Evolutionary conservation across 1,284 basidiomycete species (phyloP), one percentile per base, ranked within the genome.

Genomic region (Vanrija sp.): DNA sequence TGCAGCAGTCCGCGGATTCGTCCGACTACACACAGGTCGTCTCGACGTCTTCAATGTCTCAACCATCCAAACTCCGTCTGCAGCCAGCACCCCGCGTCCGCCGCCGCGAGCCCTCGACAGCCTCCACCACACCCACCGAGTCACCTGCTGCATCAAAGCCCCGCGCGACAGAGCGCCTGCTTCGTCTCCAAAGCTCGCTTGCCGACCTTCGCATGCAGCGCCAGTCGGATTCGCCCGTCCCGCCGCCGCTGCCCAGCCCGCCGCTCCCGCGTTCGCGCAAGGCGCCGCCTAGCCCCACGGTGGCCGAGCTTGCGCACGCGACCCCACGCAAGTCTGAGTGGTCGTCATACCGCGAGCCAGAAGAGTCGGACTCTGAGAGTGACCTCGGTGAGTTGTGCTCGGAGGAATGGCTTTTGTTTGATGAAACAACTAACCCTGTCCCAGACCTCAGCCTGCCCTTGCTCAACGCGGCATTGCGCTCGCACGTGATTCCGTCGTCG

Each of bases 301-400:
- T 59, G 4, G 54, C 45, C n/a, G 54, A 59, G 16, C 54, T 59
- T 10, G 50, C 47, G 4, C 54, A 51, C 16, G 45, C 27, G 39
- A 39, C 47, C 16, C 24, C 50, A 9, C 47, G 53, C 44, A 10
- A 61, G 59, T 44, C 59, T 31, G 31, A 31, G 31, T 31, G 31
- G 31, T 31, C 31, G 31, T 31, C 31, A 14, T 31, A 31, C 31
- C 31, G 58, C 4, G 56, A 59, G 19, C 20, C 56, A 3, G 41
- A 44, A 12, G 55, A 54, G 6, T 53, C 53, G 2, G 57, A 51
- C 9, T 61, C 64, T 27, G 69, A 71, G 22, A 69, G 67, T 44
- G 69, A 71, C 49, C 59, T 71, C n/a, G 67, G 67, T 67, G 44
- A 52, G 66, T 64, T 20, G 9, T 31, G 5, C 5, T 19, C 24